Conservation (phyloP, 305 asterid genomes). For the Solanum hybrid region DNA sequence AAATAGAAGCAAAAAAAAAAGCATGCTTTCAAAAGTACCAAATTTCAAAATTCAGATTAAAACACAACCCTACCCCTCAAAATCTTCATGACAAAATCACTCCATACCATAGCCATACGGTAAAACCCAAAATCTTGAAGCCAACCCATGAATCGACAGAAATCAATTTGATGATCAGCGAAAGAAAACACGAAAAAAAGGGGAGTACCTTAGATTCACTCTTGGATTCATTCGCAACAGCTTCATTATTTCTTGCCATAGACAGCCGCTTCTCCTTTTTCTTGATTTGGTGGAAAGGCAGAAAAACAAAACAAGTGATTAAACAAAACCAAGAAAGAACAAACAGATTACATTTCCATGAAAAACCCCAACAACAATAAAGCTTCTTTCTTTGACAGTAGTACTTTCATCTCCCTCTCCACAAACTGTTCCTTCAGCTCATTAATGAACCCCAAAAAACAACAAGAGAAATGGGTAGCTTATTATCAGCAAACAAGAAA, state of each 20-base stretch:
- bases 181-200: not conserved
- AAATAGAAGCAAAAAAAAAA: not conserved
- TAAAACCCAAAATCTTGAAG: not conserved
- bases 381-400: not conserved
- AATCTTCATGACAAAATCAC: not conserved
- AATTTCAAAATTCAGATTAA: not conserved
- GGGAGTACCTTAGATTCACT: slow-evolving; percentile 11
- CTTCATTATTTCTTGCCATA: slow-evolving; percentile 16
- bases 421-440: not conserved
- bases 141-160: not conserved
- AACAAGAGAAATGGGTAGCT: not conserved
- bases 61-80: not conserved
- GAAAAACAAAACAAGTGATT: not conserved
- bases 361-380: not conserved
- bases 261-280: not conserved
- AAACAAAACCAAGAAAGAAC: not conserved
- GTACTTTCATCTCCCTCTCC: not conserved
- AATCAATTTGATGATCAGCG: not conserved
- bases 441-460: not conserved
- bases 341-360: slow-evolving; percentile 10
- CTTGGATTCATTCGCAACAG: slow-evolving; percentile 12
- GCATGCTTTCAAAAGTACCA: not conserved
- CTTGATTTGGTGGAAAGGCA: not conserved
- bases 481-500: not conserved
- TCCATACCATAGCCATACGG: not conserved